Evolutionary conservation across 768 basidiomycete species (phyloP).

Genomic region (Tubosaeta sp.): DNA sequence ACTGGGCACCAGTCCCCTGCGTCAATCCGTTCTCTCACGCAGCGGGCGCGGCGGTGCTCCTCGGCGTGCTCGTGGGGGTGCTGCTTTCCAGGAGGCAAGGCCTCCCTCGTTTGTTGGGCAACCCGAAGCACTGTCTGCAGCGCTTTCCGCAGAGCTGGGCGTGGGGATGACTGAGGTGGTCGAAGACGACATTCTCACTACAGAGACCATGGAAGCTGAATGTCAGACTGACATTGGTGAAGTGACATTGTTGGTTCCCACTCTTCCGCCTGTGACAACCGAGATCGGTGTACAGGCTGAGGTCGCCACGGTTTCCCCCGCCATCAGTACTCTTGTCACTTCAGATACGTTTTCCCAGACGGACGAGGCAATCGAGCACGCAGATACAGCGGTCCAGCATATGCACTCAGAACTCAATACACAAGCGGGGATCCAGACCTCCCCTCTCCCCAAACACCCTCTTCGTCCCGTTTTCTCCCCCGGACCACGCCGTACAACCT

Average conservation of each 20-base stretch:
- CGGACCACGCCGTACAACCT: slow-evolving; percentile 37
- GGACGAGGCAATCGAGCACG: slow-evolving; percentile 33
- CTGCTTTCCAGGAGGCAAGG: slow-evolving; percentile 64
- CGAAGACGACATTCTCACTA: slow-evolving; percentile 35
- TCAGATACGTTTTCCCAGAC: slow-evolving; percentile 46
- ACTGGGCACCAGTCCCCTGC: slow-evolving; percentile 55
- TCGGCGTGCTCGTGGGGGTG: slow-evolving; percentile 60
- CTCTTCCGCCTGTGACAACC: slow-evolving; percentile 26
- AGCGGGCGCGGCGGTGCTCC: slow-evolving; percentile 46
- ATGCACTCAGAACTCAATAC: slow-evolving; percentile 26
- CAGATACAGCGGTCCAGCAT: slow-evolving; percentile 51
- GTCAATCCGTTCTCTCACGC: slow-evolving; percentile 52
- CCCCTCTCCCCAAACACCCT: slow-evolving; percentile 25
- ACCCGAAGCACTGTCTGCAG: slow-evolving; percentile 69
- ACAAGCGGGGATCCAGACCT: slow-evolving; percentile 38
- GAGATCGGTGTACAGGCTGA: slow-evolving; percentile 44
- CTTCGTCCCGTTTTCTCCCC: slow-evolving; percentile 21
- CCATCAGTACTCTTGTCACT: slow-evolving; percentile 16
- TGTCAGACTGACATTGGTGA: slow-evolving; percentile 60
- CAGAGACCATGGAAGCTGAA: slow-evolving; percentile 54
- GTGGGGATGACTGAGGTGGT: slow-evolving; percentile 42
- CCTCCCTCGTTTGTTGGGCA: slow-evolving; percentile 68
- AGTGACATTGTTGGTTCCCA: slow-evolving; percentile 26
- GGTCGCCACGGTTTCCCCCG: slow-evolving; percentile 12
- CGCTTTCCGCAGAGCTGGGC: slow-evolving; percentile 63